A percentile compares a stretch with the other conserved stretches of the same genome.
phyloP scores from a whole-genome alignment of 2,329 filamentous ascomycete genomes.

The Cyphellophora attinorum region DNA sequence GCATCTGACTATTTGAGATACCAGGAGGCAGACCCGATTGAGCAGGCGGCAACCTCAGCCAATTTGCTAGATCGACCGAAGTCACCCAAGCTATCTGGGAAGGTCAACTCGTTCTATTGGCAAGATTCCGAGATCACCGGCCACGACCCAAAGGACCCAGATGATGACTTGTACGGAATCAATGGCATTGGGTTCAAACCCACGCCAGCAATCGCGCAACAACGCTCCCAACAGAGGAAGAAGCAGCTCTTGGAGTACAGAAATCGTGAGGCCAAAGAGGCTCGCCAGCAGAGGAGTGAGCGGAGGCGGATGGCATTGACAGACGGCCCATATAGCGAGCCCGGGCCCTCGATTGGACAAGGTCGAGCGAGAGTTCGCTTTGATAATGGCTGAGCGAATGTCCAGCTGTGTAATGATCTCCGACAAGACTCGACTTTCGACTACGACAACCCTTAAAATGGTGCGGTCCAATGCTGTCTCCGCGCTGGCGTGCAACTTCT shows the following conservation, averaged over 20 bases:
- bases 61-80: too few relatives aligned
- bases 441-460: too few relatives aligned
- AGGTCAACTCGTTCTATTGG: conserved; percentile 30
- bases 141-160: conserved; percentile 45
- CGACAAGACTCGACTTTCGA: too few relatives aligned
- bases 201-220: conserved; percentile 49
- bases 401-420: too few relatives aligned
- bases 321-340: conserved; percentile 1
- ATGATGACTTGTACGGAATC: conserved; percentile 54
- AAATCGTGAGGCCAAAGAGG: conserved; percentile 48
- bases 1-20: too few relatives aligned
- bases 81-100: not conserved
- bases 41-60: too few relatives aligned
- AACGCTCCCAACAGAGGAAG: conserved; percentile 44
- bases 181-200: conserved; percentile 56
- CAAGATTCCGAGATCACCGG: conserved; percentile 54
- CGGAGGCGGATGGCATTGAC: conserved; percentile 26
- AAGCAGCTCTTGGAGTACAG: conserved; percentile 53
- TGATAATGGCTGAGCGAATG: not conserved
- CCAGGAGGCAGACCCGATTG: too few relatives aligned
- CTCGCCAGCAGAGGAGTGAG: conserved; percentile 46
- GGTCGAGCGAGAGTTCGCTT: too few relatives aligned
- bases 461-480: too few relatives aligned
- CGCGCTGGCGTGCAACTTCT: too few relatives aligned
- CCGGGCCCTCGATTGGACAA: too few relatives aligned